Evolutionary conservation across 2,329 filamentous ascomycete genomes (phyloP), one percentile per base, ranked within the genome.

Genomic region (Aspergillus spinulosporus): DNA sequence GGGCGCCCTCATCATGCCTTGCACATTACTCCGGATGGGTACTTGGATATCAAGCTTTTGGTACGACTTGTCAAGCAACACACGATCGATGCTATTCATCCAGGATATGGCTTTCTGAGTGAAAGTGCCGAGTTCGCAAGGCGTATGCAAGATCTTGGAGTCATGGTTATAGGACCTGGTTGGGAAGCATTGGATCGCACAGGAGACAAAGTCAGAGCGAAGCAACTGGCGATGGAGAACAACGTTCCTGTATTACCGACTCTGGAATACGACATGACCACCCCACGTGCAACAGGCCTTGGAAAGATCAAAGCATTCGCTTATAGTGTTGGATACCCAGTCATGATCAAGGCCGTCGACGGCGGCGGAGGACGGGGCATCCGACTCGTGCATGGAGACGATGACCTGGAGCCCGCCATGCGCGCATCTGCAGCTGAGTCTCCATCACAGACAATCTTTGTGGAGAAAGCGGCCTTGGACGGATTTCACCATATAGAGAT

Each of bases 301-400:
- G 69, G 75, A 28, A 72, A 78, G 4, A 76, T 83, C 3, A 66
- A 69, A 3, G 44, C 52, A 0, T 92, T 92, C 64, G 92, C 89
- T 69, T 79, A 66, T 2, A 47, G 71, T 26, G 72, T 77, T 11
- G 80, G 81, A 1, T 80, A 79, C 44, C 83, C 83, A 0, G 74
- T 85, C 43, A 84, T 86, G 80, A 72, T 87, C 44, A 87, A 87
- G 64, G 84, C 84, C n/a, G 81, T 86, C 3, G 84, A 86, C 66
- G 84, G 84, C 1, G 84, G 84, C 11, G 84, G 84, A 2, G 84
- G 84, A 0, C 71, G 83, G 12, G 84, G 84, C 0, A 86, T 87
- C 45, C 76, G 84, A 4, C 71, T 86, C 0, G 78, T 85, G 5
- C 69, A 70, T 1, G 64, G 67, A 21, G 70, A 76, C 37, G 68